Evolutionary conservation across 495 filamentous ascomycete genomes (phyloP), one percentile per base, ranked within the genome.

Genomic region (Penicillium canariense): DNA sequence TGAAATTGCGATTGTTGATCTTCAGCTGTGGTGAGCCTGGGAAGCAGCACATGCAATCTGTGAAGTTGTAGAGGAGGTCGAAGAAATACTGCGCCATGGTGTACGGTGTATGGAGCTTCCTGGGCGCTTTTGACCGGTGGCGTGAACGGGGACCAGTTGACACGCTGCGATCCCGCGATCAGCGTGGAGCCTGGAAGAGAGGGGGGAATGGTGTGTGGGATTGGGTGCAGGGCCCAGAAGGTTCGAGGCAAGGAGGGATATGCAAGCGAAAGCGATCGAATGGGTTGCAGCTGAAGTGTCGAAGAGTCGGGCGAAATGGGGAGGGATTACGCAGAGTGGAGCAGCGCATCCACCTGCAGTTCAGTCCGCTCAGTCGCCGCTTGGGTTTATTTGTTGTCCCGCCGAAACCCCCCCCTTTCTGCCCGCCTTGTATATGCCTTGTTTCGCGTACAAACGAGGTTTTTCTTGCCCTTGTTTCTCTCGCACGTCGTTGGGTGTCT

Each of bases 21-120:
- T 93, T 94, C 52, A 98, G 78, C 60, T 92, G 89, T 50, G 94
- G 94, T 42, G 90, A 90, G 60, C 88, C 87, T 15, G 95, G 92
- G 66, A 97, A 97, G 72, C 95, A 98, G 74, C 84, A 89, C 75
- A 97, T 83, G 80, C 93, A 97, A 73, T 88, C 91, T 50, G 89
- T 90, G 50, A 98, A 81, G 50, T 90, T 92, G 69, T 91, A 96
- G 50, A 97, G 72, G 15, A 95, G 77, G 69, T 97, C 94, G 56
- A 91, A 84, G 45, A 97, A 81, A 66, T 91, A 85, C 68, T 94
- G 88, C 57, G 89, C 81, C 90, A 94, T 94, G 68, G 59, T 69
- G 67, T n/a, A n/a, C n/a, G n/a, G n/a, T 18, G 25, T 5, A 42
- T 17, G 20, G 46, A 52, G 32, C 31, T 34, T 31, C 17, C 27